phyloP scores from a whole-genome alignment of 2,329 filamentous ascomycete species.

The Westerdykella sp. region DNA sequence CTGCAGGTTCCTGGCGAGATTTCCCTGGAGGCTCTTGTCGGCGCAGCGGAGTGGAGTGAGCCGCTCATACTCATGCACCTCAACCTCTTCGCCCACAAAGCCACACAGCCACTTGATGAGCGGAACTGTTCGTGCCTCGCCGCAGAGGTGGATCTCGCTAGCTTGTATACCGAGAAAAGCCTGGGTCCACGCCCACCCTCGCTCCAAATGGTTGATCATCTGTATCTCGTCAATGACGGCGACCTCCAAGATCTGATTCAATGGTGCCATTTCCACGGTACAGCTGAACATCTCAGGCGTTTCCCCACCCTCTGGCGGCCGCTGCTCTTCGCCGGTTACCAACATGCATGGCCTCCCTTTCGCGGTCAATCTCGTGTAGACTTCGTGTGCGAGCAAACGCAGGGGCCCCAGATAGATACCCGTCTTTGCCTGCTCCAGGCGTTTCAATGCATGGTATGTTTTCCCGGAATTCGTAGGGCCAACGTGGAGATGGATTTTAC shows the following conservation, averaged over 20 bases:
- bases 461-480: constrained; percentile 98
- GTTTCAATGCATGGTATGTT: constrained; percentile 87
- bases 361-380: constrained; percentile 79
- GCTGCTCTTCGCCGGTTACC: constrained; percentile 85
- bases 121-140: constrained; percentile 75
- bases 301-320: constrained; percentile 50
- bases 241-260: constrained; percentile 64
- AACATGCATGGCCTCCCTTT: constrained; percentile 72
- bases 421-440: constrained; percentile 65
- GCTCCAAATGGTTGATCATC: constrained; percentile 76
- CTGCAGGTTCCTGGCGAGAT: constrained; percentile 59
- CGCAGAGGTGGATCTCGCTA: constrained; percentile 86
- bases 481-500: constrained; percentile 86
- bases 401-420: constrained; percentile 91
- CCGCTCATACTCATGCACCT: constrained; percentile 77
- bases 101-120: constrained; percentile 72
- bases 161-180: constrained; percentile 82
- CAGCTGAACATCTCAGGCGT: constrained; percentile 62
- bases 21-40: constrained; percentile 54
- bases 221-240: constrained; percentile 98
- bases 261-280: constrained; percentile 83
- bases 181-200: constrained; percentile 92
- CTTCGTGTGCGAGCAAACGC: constrained; percentile 82
- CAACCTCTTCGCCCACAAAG: constrained; percentile 71
- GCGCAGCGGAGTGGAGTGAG: constrained; percentile 70